Evolutionary conservation across 2,329 filamentous ascomycete species (phyloP), one percentile per base, ranked within the genome.

Genomic region (Periconia macrospinosa): DNA sequence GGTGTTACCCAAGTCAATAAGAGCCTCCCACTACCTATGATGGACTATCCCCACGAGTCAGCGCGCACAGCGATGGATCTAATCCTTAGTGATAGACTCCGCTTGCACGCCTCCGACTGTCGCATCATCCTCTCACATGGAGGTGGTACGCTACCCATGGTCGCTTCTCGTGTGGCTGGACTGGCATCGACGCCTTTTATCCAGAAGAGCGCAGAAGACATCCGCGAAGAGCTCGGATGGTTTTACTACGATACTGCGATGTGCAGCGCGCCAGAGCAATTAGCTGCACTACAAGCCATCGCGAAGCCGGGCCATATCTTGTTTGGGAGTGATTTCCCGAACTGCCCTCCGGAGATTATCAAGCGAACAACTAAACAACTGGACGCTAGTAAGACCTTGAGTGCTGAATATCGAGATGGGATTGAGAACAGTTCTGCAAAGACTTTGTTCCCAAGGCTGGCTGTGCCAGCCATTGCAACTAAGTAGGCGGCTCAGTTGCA

Each of bases 81-180:
- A 45, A 75, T 81, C 45, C 50, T 65, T 10, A 66, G 56, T 17
- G 66, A 65, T 5, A 74, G 66, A 0, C 42, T 74, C 7, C 61
- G 64, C 13, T 37, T 68, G 8, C 30, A 33, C 13, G 63, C 67
- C 49, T 67, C 70, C 2, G 58, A 73, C 46, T 74, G 70, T 62
- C 80, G 78, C 51, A 71, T 82, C 52, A 81, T 82, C 49, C 67
- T 82, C 2, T 75, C 75, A 0, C 78, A 81, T 56, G 79, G 74
- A 0, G 80, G 79, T 2, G 79, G 79, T 1, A 74, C 77, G 0
- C 61, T 81, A 3, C 78, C 79, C 0, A 78, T 18, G 13, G 20
- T 43, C 17, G 41, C 41, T 18, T 6, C 6, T 11, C 41, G 41
- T 6, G 17, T 18, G 11, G 10, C 41, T 3, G 41, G 20, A 3